Evolutionary conservation across 83 land plant species (phyloP).

Genomic region (Thuja plicata): DNA sequence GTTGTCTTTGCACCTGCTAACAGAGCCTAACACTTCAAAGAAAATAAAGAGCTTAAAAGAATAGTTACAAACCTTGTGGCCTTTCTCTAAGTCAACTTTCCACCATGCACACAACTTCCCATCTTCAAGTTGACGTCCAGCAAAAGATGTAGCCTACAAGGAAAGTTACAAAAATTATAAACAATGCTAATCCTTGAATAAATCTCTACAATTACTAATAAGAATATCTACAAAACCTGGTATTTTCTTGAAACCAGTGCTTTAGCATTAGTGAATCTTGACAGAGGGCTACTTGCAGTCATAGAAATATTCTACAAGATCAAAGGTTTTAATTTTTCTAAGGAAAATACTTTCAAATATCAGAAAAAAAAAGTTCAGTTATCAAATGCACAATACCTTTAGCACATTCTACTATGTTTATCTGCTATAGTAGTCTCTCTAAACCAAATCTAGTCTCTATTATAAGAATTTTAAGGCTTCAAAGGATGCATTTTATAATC

Average conservation of each 20-base stretch:
- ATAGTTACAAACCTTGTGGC: conserved; percentile 65
- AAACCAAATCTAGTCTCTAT: neutral
- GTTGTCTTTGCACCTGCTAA: neutral
- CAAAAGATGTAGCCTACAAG: conserved; percentile 79
- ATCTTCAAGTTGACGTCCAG: conserved; percentile 79
- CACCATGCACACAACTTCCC: conserved; percentile 83
- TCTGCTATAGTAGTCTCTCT: neutral
- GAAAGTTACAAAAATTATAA: neutral
- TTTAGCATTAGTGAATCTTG: conserved; percentile 88
- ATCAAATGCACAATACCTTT: neutral
- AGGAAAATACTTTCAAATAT: neutral
- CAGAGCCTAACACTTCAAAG: neutral
- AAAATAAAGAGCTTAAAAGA: neutral
- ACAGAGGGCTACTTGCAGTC: conserved; percentile 88
- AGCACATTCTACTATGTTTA: neutral
- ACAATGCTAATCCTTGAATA: too few species aligned
- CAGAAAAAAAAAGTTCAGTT: neutral
- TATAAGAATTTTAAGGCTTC: neutral
- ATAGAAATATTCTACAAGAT: conserved; percentile 63
- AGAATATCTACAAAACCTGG: conserved; percentile 54
- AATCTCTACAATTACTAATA: too few species aligned
- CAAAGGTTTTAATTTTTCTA: neutral
- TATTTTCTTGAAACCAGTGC: conserved; percentile 80
- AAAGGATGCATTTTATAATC: neutral
- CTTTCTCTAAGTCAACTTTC: conserved; percentile 91